Evolutionary conservation across 805 yeast species (phyloP).

Genomic region (Metschnikowia gruessii): DNA sequence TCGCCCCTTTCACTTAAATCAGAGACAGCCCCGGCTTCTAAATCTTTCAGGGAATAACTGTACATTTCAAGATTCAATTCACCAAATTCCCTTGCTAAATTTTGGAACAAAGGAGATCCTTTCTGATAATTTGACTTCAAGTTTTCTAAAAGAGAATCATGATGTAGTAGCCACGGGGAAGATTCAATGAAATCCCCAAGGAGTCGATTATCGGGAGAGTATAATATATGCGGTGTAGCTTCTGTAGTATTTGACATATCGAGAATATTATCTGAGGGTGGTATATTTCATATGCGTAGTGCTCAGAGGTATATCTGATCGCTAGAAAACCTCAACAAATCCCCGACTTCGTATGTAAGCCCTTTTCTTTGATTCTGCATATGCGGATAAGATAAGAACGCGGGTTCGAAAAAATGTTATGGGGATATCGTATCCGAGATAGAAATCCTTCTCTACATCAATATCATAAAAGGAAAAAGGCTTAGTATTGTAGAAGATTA

Average conservation of each 20-base stretch:
- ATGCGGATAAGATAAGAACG: constrained; percentile 1
- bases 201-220: not conserved
- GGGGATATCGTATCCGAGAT: no score
- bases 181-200: constrained; percentile 7
- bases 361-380: not conserved
- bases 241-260: no score
- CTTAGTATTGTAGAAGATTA: no score
- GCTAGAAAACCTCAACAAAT: no score
- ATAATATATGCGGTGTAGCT: not conserved
- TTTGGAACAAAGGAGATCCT: not conserved
- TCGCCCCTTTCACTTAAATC: no score
- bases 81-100: not conserved
- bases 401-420: no score
- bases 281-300: no score
- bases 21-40: no score
- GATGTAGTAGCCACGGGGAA: constrained; percentile 7
- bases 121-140: not conserved
- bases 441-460: no score
- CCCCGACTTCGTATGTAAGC: not conserved
- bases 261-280: no score
- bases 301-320: no score
- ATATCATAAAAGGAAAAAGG: no score
- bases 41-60: not conserved
- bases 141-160: constrained; percentile 1
- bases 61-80: not conserved